A percentile compares a stretch with the other conserved stretches of the same genome.
Evolutionary conservation across 306 rosid species (phyloP).

Genomic region (Delonix regia): DNA sequence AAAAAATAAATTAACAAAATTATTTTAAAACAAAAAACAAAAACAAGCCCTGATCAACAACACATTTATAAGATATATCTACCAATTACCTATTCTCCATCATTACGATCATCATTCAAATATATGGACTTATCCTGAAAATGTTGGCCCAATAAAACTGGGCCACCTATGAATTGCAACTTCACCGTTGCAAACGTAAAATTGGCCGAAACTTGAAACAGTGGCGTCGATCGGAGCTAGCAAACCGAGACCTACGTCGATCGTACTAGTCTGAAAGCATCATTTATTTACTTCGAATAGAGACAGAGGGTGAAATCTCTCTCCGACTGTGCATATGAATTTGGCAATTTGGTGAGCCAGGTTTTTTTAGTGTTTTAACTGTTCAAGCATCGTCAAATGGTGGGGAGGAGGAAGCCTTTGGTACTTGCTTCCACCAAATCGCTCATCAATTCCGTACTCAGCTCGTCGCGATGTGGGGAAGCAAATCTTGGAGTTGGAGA

Average conservation of each 20-base stretch:
- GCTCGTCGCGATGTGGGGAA: constrained; percentile 26
- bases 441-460: constrained; percentile 56
- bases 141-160: no score
- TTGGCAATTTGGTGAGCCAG: neutral
- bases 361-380: neutral
- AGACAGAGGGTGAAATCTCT: neutral
- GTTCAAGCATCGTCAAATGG: constrained; percentile 49
- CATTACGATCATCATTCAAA: no score
- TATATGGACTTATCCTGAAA: no score
- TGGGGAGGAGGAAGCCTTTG: constrained; percentile 80
- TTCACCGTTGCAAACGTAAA: no score
- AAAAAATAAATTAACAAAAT: no score
- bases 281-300: neutral
- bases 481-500: constrained; percentile 21
- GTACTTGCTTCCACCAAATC: constrained; percentile 70
- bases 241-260: neutral
- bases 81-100: no score
- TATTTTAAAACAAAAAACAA: no score
- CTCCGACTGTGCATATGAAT: neutral
- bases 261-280: neutral
- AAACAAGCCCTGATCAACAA: no score
- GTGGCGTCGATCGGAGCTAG: neutral
- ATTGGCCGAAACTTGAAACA: no score
- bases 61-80: no score
- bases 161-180: no score